Percentiles rank a stretch among this genome's conserved stretches.
phyloP scores from a whole-genome alignment of 805 yeast species.

The Maudiozyma saulgeensis region DNA sequence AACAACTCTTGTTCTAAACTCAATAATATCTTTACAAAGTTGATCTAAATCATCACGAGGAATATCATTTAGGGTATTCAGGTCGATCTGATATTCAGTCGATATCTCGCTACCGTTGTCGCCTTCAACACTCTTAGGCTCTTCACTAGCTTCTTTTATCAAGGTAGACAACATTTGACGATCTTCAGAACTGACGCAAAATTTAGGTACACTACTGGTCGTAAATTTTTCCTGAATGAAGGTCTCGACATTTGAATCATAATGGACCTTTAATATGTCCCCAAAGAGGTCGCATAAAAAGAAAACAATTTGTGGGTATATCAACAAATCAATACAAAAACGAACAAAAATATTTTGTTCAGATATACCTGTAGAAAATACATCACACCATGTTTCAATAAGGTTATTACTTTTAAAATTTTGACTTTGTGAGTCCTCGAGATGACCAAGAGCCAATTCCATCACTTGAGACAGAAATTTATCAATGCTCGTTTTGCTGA shows the following conservation, averaged over 20 bases:
- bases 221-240: slow-evolving; percentile 9
- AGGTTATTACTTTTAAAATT: background rate
- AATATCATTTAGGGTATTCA: slow-evolving; percentile 23
- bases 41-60: slow-evolving; percentile 23
- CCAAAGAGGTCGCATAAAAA: background rate
- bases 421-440: background rate
- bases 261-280: slow-evolving; percentile 5
- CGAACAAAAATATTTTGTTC: slow-evolving; percentile 15
- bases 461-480: slow-evolving; percentile 3
- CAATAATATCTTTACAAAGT: slow-evolving; percentile 38
- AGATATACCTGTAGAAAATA: slow-evolving; percentile 9
- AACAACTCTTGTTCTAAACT: slow-evolving; percentile 47
- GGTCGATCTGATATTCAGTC: slow-evolving; percentile 20
- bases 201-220: background rate
- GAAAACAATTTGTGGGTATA: background rate
- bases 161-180: background rate
- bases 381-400: slow-evolving; percentile 11
- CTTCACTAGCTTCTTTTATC: background rate
- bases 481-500: slow-evolving; percentile 9
- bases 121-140: background rate
- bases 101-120: slow-evolving; percentile 1
- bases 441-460: background rate
- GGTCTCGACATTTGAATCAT: slow-evolving; percentile 14
- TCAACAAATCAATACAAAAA: slow-evolving; percentile 1
- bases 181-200: background rate